A percentile compares a stretch with the other conserved stretches of the same genome.
Evolutionary conservation across 768 basidiomycete species (phyloP).

Genomic region (Naematelia encephala): DNA sequence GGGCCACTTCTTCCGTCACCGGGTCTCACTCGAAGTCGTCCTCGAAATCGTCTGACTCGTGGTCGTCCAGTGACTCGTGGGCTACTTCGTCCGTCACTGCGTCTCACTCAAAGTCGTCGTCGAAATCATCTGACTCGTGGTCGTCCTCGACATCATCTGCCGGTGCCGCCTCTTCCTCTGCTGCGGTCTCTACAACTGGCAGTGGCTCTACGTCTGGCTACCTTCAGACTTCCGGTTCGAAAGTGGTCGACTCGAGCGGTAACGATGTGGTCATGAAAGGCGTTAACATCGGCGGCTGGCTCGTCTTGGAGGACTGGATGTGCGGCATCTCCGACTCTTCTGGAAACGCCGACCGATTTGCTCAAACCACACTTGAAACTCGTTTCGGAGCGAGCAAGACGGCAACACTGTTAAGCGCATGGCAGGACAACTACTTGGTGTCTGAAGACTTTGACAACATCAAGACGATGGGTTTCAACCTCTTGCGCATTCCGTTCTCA

Average conservation of each 20-base stretch:
- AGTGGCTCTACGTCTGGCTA: conserved; percentile 24
- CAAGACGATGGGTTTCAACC: conserved; percentile 35
- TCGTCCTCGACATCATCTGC: conserved; percentile 14
- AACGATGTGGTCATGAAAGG: conserved; percentile 39
- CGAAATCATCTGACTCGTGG: conserved; percentile 9
- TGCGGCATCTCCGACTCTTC: conserved; percentile 42
- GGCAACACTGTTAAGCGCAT: conserved; percentile 28
- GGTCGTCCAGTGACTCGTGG: neutral
- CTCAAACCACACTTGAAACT: conserved; percentile 30
- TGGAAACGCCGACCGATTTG: conserved; percentile 37
- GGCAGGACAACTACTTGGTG: conserved; percentile 41
- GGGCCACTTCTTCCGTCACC: conserved; percentile 2
- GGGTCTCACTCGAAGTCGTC: neutral
- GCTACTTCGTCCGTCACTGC: conserved; percentile 11
- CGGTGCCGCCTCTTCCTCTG: conserved; percentile 11
- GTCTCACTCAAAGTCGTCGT: conserved; percentile 6
- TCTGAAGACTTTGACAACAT: conserved; percentile 36
- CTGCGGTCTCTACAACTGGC: conserved; percentile 19
- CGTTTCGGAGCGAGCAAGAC: conserved; percentile 39
- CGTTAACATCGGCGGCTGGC: conserved; percentile 44
- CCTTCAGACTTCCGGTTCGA: conserved; percentile 34
- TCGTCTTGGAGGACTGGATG: conserved; percentile 47
- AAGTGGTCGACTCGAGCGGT: conserved; percentile 36
- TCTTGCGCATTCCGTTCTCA: conserved; percentile 35
- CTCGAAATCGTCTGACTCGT: neutral